Evolutionary conservation across 2,329 filamentous ascomycete genomes (phyloP).

Genomic region (Tolypocladium pustulatum): DNA sequence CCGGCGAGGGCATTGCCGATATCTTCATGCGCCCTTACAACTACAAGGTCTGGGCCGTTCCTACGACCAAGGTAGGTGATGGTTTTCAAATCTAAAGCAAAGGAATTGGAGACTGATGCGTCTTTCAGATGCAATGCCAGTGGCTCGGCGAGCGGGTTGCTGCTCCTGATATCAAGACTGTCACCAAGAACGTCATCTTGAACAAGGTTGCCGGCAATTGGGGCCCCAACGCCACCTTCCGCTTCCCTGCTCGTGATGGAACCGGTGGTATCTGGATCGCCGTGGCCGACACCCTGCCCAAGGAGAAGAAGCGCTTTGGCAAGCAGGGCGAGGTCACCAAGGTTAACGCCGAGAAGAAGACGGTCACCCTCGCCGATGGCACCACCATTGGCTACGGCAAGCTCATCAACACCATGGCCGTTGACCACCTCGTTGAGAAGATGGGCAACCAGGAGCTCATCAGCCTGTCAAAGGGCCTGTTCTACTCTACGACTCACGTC

Average conservation of each 20-base stretch:
- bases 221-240: conserved; percentile 97
- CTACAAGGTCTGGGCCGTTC: conserved; percentile 99
- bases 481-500: conserved; percentile 95
- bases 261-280: conserved; percentile 99
- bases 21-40: conserved; percentile 99
- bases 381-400: conserved; percentile 85
- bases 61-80: conserved; percentile 74
- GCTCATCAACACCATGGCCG: conserved; percentile 91
- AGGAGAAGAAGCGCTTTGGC: conserved; percentile 86
- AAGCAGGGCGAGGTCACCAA: conserved; percentile 74
- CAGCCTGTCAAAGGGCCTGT: conserved; percentile 77
- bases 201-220: conserved; percentile 95
- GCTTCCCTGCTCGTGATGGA: conserved; percentile 89
- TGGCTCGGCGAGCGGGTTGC: conserved; percentile 99
- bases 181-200: conserved; percentile 89
- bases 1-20: conserved; percentile 80
- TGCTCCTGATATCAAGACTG: conserved; percentile 86
- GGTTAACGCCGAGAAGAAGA: conserved; percentile 78
- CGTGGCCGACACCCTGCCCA: conserved; percentile 83
- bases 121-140: conserved; percentile 82
- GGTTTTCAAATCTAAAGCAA: not conserved
- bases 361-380: conserved; percentile 72
- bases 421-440: conserved; percentile 76
- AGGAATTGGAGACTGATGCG: not conserved
- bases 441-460: conserved; percentile 84